Evolutionary conservation across 2,329 filamentous ascomycete genomes (phyloP).

Genomic region (Ophiostoma triangulosporum): DNA sequence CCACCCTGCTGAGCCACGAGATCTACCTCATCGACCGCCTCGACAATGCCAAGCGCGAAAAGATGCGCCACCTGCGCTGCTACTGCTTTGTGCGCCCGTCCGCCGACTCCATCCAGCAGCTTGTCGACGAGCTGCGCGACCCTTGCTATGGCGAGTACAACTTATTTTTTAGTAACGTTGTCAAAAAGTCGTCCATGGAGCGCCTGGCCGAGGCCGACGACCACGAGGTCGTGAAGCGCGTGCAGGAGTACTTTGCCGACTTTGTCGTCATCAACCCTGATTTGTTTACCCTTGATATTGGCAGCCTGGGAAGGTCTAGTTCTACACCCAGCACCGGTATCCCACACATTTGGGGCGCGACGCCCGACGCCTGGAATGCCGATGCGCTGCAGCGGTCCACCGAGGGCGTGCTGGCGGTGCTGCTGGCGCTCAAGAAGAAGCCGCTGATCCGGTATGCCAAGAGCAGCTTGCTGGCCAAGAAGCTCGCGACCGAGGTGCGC

Average conservation of each 20-base stretch:
- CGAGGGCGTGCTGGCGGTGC: slow-evolving; percentile 71
- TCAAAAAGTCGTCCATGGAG: slow-evolving; percentile 91
- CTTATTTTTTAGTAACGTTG: slow-evolving; percentile 93
- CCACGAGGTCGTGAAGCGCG: slow-evolving; percentile 85
- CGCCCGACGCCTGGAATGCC: slow-evolving; percentile 78
- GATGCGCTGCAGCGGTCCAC: slow-evolving; percentile 77
- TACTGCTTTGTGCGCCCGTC: slow-evolving; percentile 88
- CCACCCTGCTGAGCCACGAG: slow-evolving; percentile 85
- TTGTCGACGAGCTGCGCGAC: slow-evolving; percentile 90
- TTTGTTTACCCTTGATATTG: slow-evolving; percentile 65
- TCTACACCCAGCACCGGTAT: slow-evolving; percentile 14
- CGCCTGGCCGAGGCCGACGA: slow-evolving; percentile 91
- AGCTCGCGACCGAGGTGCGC: slow-evolving; percentile 80
- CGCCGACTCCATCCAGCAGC: slow-evolving; percentile 77
- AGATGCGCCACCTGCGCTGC: slow-evolving; percentile 94
- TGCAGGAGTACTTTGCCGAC: slow-evolving; percentile 95
- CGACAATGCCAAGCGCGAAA: slow-evolving; percentile 80
- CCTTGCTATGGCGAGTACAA: slow-evolving; percentile 97
- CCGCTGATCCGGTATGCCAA: slow-evolving; percentile 87
- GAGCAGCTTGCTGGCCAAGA: slow-evolving; percentile 80
- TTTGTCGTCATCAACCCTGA: slow-evolving; percentile 93
- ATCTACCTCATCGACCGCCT: slow-evolving; percentile 95
- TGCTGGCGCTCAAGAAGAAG: slow-evolving; percentile 91
- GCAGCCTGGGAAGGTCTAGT: slow-evolving; percentile 1
- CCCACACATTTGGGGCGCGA: slow-evolving; percentile 66